Evolutionary conservation across 768 basidiomycete species (phyloP).

Genomic region (Tulasnella calospora): DNA sequence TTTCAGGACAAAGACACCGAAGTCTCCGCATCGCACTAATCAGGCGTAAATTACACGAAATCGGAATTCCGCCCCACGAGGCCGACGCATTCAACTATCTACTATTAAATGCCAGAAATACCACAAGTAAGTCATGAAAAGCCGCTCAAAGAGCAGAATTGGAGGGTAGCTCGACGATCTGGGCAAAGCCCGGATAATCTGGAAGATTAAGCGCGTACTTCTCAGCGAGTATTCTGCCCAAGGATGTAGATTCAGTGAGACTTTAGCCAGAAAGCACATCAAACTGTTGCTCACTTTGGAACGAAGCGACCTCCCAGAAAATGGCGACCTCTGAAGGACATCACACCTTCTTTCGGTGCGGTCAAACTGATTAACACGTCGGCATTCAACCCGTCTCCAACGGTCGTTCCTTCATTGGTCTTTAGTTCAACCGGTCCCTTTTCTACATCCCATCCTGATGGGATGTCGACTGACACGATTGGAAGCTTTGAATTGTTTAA

Average conservation of each 20-base stretch:
- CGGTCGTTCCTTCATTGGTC: conserved; percentile 32
- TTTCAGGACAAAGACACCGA: neutral
- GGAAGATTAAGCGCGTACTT: conserved; percentile 78
- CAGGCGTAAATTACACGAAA: neutral
- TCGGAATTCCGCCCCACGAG: neutral
- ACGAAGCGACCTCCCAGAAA: conserved; percentile 94
- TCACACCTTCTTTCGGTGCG: conserved; percentile 87
- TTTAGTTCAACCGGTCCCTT: conserved; percentile 46
- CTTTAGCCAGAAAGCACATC: conserved; percentile 15
- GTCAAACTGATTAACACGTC: conserved; percentile 86
- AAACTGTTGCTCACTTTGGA: conserved; percentile 56
- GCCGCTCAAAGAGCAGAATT: neutral
- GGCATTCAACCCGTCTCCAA: conserved; percentile 52
- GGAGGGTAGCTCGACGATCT: conserved; percentile 73
- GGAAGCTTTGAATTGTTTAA: conserved; percentile 63
- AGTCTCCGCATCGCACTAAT: neutral
- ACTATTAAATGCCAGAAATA: neutral
- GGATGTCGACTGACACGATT: conserved; percentile 92
- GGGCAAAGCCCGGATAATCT: conserved; percentile 67
- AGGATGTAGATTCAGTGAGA: neutral
- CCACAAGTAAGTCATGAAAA: too few species aligned
- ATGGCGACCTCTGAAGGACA: conserved; percentile 71
- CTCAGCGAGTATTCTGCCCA: conserved; percentile 59
- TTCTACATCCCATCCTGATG: conserved; percentile 95
- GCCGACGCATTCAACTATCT: neutral